Evolutionary conservation across 805 yeast genomes (phyloP), one percentile per base, ranked within the genome.

Genomic region (Yamadazyma kitorensis): DNA sequence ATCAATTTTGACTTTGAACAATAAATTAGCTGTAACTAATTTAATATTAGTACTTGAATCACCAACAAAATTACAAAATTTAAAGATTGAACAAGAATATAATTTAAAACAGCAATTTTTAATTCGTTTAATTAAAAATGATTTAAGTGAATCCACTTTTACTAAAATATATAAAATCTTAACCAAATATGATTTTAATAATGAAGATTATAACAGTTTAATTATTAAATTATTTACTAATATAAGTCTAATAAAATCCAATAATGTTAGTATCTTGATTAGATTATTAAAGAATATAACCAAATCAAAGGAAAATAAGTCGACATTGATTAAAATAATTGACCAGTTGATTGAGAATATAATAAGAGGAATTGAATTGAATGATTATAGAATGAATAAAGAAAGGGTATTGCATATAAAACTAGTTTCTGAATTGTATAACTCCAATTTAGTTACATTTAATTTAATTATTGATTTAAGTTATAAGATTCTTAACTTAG

Each of bases 281-380:
- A 22, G 16, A 17, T 16, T 39, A 9, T 23, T 39, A 24, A 23
- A 22, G 9, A 28, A 18, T 4, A n/a, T 45, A 71, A 17, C 44
- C 51, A 18, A 10, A 9, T 11, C 2, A 17, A 50, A 45, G 8
- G 53, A 59, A 16, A 61, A 71, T 33, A 59, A 65, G 12, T 50
- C 59, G 11, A 61, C 82, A 36, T 57, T 62, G 9, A 55, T 71
- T 2, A 49, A 49, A 16, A 72, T 78, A 2, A 57, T 86, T 31
- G 96, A 89, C 54, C 62, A 72, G 11, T 34, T 82, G 2, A 44
- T 83, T 11, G 96, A 88, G 49, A 65, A 68, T n/a, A 67, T 84
- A 11, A 64, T 70, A 7, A 48, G 78, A 17, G 93, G 87, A 0
- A 57, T 87, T 39, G 95, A 87, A 48, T 44, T 64, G 4, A 76